Base-by-base conservation (phyloP, 805 yeast genomes). In the Kodamaea lidongshanica region DNA sequence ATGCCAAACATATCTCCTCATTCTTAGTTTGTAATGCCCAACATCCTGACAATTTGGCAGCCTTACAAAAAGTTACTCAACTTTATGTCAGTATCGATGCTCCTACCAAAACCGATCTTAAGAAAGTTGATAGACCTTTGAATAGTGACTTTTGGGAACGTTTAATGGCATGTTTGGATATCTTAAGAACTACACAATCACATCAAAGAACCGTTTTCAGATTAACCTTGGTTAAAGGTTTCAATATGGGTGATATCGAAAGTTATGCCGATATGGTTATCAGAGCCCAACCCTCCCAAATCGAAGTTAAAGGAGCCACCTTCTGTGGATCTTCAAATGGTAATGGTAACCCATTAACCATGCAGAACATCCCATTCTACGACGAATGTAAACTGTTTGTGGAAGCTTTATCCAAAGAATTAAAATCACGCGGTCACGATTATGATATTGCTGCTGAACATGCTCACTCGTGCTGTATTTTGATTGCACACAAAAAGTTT, bases 21-120 rank as follows among this genome's bases (percentile, higher is more conserved):
- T 87, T 87, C 54, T 67, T 87, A 45, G 96, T 87, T 8, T 88
- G 96, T 60, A 87, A 87, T 52, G 96, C 96, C 6, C 96, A 87
- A 61, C 96, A 87, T 56, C 96, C 96, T 3, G 87, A 80, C 30
- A 82, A 86, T 39, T 64, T 87, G 42, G 74, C 70, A 13, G 66
- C 68, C 3, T 63, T 87, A 47, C 58, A 71, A 17, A 81, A 79
- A 45, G 96, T 87, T 6, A 87, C 96, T 1, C 96, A 87, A 59
- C 65, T 87, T 25, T 87, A 87, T 50, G 95, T 87, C 12, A 83
- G 95, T 27, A 87, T 87, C 44, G 96, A 87, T 63, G 96, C 96
- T 1, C 79, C 95, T n/a, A 81, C 86, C 5, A 85, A 80, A 49
- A 70, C 69, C 14, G 84, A 82, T 39, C 68, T 87, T 51, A 82